These are phyloP conservation scores for Fusarium sp. DNA, from an alignment of 2,329 filamentous ascomycete genomes.

Conservation along the genomic window DNA sequence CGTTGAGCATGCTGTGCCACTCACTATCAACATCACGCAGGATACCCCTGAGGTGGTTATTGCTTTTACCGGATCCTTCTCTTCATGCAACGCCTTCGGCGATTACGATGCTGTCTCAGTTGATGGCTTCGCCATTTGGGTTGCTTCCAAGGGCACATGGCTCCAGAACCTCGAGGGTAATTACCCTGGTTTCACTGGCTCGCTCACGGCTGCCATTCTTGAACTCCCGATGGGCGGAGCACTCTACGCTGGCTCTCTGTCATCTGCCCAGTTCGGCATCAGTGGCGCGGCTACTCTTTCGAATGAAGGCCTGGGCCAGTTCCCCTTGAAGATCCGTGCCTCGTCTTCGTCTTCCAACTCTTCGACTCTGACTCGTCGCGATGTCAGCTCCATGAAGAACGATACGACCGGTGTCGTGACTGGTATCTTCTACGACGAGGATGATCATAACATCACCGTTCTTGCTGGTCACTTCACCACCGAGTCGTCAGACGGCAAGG, in stretches of 20 bases:
- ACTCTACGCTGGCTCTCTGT: constrained; percentile 86
- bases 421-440: constrained; percentile 80
- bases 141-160: constrained; percentile 88
- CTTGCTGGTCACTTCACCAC: constrained; percentile 89
- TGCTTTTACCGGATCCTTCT: constrained; percentile 84
- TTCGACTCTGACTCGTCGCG: constrained; percentile 60
- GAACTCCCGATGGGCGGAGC: constrained; percentile 71
- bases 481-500: constrained; percentile 73
- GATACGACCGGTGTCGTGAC: constrained; percentile 77
- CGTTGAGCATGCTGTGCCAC: constrained; percentile 79
- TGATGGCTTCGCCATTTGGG: constrained; percentile 89
- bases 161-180: constrained; percentile 79
- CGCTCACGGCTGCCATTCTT: constrained; percentile 77
- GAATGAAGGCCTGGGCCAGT: constrained; percentile 62
- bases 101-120: constrained; percentile 71
- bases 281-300: constrained; percentile 78
- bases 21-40: constrained; percentile 82
- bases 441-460: constrained; percentile 83
- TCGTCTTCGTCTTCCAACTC: constrained; percentile 47
- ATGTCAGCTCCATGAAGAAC: constrained; percentile 52
- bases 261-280: constrained; percentile 78
- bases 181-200: constrained; percentile 76
- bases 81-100: constrained; percentile 75
- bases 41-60: constrained; percentile 78
- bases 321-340: constrained; percentile 68